Base-by-base conservation (phyloP, 148 eudicot species). In the Cornus controversa region DNA sequence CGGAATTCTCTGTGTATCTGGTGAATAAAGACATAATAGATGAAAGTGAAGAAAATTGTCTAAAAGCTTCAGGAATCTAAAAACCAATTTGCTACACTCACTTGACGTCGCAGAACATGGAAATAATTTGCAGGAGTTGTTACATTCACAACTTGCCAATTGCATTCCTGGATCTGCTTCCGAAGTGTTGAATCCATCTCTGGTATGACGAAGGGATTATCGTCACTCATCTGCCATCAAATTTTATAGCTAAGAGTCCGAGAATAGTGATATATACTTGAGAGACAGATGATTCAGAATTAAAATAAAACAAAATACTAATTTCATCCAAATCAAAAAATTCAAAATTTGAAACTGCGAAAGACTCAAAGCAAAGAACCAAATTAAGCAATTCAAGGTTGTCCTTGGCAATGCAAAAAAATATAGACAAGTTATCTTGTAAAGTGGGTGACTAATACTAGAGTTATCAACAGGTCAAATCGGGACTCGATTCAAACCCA, bases 91-190 rank as follows among this genome's bases (percentile, higher is more conserved):
- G 72, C 40, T 75, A 24, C 34, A 81, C 91, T 82, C 69, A 94
- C 98, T 87, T 94, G 98, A 80, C 98, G 95, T 40, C 98, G 90
- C 74, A 94, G 82, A 78, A 92, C 98, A 67, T 94, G 98, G 92
- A 94, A 94, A 85, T 94, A 94, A 81, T 94, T 94, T 70, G 98
- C 98, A 26, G 98, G 98, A 36, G 98, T 94, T 18, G 98, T 94
- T 54, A 87, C 97, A 84, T 94, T 94, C 82, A 94, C 98, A 89
- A 94, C 91, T 78, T 94, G 98, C 98, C 97, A 94, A 85, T 94
- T 94, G 92, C 97, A 92, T 82, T 89, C 91, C 81, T 94, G 97
- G 79, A 92, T 91, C 80, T 94, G 98, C 77, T 80, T 94, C 72
- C 93, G 70, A 42, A 89, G 90, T 40, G 97, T 94, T 66, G 90